Base-by-base conservation (phyloP, 2,329 filamentous ascomycete genomes). In the Lojkania enalia region DNA sequence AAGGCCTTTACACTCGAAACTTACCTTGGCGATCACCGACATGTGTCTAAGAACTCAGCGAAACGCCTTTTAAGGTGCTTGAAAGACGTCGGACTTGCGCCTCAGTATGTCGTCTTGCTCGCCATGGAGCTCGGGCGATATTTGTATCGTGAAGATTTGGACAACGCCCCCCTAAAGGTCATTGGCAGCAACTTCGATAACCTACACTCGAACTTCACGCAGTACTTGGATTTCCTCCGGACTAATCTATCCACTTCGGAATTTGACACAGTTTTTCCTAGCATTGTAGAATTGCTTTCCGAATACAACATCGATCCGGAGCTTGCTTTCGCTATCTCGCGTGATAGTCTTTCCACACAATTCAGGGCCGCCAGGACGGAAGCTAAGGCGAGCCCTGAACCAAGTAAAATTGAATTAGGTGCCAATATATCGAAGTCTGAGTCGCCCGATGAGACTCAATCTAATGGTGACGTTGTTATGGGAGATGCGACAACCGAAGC, bases 61-160 rank as follows among this genome's bases (percentile, higher is more conserved):
- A 86, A 85, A 59, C 84, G 92, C 18, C 77, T 99, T 2, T 84
- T 95, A 66, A 85, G 84, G 60, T 85, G 89, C 11, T 75, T 99
- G 27, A 84, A 86, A 2, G 85, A 91, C 16, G 87, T 87, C 0
- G 84, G 84, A 38, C 79, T 97, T 39, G 88, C 88, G 18, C 86
- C 88, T 1, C 86, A 89, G 48, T 78, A 97, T 2, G 79, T 99
- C n/a, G 81, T 97, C 57, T 87, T 90, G 33, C 86, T 99, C 57
- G 88, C 91, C 0, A 91, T 96, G 63, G 90, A 96, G 68, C 84
- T 90, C 35, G 86, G 95, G 63, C 84, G 86, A n/a, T 94, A 90
- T 50, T 82, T 94, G 18, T 95, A 87, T 70, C 84, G 84, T 30
- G 74, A 86, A 1, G 80, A 86, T 5, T 83, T 90, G 25, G 80